A percentile compares a stretch with the other conserved stretches of the same genome.
Conservation (phyloP, 495 filamentous ascomycete genomes). For the Lophiotrema nucula region DNA sequence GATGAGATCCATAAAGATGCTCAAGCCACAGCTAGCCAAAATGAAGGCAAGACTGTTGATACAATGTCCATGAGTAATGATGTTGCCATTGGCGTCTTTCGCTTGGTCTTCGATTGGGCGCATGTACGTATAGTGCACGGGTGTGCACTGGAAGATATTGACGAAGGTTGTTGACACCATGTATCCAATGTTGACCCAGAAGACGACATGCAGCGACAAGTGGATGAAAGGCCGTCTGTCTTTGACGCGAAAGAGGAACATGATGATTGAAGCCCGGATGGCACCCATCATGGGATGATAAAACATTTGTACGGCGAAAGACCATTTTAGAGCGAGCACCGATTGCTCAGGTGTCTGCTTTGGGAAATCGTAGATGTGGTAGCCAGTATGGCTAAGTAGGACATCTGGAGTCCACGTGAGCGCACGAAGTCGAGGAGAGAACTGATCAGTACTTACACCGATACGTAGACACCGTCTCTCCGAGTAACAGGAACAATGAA, state of each 20-base stretch:
- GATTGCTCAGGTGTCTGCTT: slow-evolving; percentile 17
- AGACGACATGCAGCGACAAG: slow-evolving; percentile 44
- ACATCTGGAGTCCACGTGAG: slow-evolving; percentile 3
- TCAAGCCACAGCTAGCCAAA: slow-evolving; percentile 45
- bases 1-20: slow-evolving; percentile 50
- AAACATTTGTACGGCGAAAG: slow-evolving; percentile 58
- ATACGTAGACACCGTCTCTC: slow-evolving; percentile 21
- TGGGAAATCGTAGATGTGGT: slow-evolving; percentile 25
- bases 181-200: slow-evolving; percentile 51
- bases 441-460: slow-evolving; percentile 15
- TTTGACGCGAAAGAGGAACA: slow-evolving; percentile 53
- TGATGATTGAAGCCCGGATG: slow-evolving; percentile 56
- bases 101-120: slow-evolving; percentile 13
- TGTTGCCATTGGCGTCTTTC: slow-evolving; percentile 41
- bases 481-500: slow-evolving; percentile 15
- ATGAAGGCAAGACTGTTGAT: slow-evolving; percentile 48
- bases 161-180: slow-evolving; percentile 57
- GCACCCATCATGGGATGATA: slow-evolving; percentile 64
- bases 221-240: slow-evolving; percentile 42
- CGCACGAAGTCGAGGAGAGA: neutral
- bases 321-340: slow-evolving; percentile 18
- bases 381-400: slow-evolving; percentile 22
- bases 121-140: slow-evolving; percentile 41
- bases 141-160: slow-evolving; percentile 58
- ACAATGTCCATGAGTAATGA: slow-evolving; percentile 44